Conservation (phyloP, 2,329 filamentous ascomycete species). For the Sporothrix protearum region DNA sequence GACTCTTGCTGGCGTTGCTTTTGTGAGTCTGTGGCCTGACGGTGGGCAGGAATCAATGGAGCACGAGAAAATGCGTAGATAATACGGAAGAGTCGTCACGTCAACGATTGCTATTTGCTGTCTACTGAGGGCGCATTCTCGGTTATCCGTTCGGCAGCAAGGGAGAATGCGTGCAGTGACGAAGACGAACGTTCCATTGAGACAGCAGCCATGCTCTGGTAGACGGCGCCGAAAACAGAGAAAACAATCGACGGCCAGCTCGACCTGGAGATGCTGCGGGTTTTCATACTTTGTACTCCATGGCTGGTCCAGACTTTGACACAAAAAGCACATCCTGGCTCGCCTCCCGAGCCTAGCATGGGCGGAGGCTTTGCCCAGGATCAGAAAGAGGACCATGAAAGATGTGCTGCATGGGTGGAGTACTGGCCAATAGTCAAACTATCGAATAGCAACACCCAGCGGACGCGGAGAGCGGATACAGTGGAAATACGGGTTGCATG, state of each 20-base stretch:
- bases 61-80: not conserved
- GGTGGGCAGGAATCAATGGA: not conserved
- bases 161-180: not conserved
- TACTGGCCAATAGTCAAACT: not conserved
- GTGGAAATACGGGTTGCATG: not conserved
- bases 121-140: not conserved
- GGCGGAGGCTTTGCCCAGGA: not conserved
- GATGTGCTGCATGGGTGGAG: conserved; percentile 13
- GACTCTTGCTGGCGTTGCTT: not conserved
- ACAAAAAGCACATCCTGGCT: not conserved
- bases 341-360: not conserved
- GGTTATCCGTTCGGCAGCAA: conserved; percentile 12
- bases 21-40: not conserved
- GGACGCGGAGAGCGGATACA: not conserved
- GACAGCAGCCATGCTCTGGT: no score
- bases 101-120: not conserved
- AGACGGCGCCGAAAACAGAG: not conserved
- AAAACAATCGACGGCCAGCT: not conserved
- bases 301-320: not conserved
- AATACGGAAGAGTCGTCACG: not conserved
- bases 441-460: not conserved
- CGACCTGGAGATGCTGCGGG: not conserved
- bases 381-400: not conserved
- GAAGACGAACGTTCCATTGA: not conserved
- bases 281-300: not conserved